Evolutionary conservation across 345 rosid genomes (phyloP).

Genomic region (Schrenkiella parvula): DNA sequence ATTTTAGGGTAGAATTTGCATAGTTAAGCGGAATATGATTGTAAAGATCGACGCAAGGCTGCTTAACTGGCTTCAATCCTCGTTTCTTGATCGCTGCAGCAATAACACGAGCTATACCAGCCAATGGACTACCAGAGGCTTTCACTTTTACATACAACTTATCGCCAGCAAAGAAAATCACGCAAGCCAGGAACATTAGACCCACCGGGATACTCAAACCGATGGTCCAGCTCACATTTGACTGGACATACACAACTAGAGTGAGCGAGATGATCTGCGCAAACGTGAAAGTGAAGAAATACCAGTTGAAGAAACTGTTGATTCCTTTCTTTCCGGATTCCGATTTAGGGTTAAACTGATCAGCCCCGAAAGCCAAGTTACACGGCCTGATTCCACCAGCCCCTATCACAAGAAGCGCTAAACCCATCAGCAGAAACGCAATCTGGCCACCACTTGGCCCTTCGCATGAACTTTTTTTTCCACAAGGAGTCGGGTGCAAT

Average conservation of each 20-base stretch:
- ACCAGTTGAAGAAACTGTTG: slow-evolving; percentile 85
- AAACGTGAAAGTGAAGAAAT: slow-evolving; percentile 73
- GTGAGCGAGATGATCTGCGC: slow-evolving; percentile 72
- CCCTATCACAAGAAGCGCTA: slow-evolving; percentile 51
- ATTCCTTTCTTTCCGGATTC: slow-evolving; percentile 71
- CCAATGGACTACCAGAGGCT: slow-evolving; percentile 73
- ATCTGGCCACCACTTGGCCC: slow-evolving; percentile 61
- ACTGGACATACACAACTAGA: slow-evolving; percentile 62
- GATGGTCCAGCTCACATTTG: slow-evolving; percentile 72
- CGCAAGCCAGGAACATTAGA: slow-evolving; percentile 61
- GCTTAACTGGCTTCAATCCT: slow-evolving; percentile 39
- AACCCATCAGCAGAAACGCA: slow-evolving; percentile 46
- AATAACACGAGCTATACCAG: slow-evolving; percentile 50
- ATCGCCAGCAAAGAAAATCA: slow-evolving; percentile 52
- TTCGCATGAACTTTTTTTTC: slow-evolving; percentile 30
- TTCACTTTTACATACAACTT: slow-evolving; percentile 66
- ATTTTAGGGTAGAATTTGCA: slow-evolving; percentile 15
- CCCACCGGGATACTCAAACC: slow-evolving; percentile 66
- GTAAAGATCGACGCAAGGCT: slow-evolving; percentile 37
- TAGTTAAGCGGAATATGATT: slow-evolving; percentile 33
- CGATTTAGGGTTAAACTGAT: slow-evolving; percentile 68
- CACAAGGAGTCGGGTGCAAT: slow-evolving; percentile 53
- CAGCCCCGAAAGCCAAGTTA: slow-evolving; percentile 75
- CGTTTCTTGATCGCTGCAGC: slow-evolving; percentile 58
- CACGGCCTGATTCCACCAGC: slow-evolving; percentile 82